These are phyloP conservation scores for Moniliella sp. DNA, from an alignment of 1,284 basidiomycete species.

Conservation along the genomic window DNA sequence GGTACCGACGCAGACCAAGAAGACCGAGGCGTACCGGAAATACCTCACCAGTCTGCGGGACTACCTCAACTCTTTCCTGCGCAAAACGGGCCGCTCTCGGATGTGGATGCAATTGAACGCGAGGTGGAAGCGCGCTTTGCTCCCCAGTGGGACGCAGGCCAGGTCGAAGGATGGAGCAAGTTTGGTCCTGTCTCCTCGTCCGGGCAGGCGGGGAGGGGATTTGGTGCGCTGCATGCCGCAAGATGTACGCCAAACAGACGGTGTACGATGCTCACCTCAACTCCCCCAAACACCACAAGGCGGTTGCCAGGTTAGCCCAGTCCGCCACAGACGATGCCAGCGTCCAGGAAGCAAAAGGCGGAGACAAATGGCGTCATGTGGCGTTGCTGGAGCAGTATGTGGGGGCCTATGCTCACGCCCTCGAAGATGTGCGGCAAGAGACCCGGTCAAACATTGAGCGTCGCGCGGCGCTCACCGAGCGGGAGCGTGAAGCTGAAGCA, in stretches of 20 bases:
- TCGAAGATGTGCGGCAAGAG: slow-evolving; percentile 12
- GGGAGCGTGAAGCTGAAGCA: slow-evolving; percentile 81
- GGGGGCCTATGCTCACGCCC: slow-evolving; percentile 6
- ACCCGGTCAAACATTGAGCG: slow-evolving; percentile 91
- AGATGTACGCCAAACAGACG: slow-evolving; percentile 81
- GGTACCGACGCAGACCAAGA: slow-evolving; percentile 16
- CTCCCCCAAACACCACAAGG: slow-evolving; percentile 83
- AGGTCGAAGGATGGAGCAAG: slow-evolving; percentile 53
- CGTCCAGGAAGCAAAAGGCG: slow-evolving; percentile 3
- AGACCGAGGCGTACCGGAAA: slow-evolving; percentile 14
- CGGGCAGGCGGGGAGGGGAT: slow-evolving; percentile 42
- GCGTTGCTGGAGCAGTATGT: slow-evolving; percentile 19
- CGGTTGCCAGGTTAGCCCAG: slow-evolving; percentile 49
- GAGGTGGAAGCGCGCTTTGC: slow-evolving; percentile 52
- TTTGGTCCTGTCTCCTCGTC: slow-evolving; percentile 21
- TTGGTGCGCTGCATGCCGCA: slow-evolving; percentile 87
- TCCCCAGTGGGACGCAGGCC: slow-evolving; percentile 53
- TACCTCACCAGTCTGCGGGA: slow-evolving; percentile 42
- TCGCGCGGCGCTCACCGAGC: slow-evolving; percentile 76
- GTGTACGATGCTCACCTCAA: slow-evolving; percentile 88
- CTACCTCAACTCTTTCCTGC: slow-evolving; percentile 67
- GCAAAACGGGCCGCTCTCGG: slow-evolving; percentile 62
- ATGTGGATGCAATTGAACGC: slow-evolving; percentile 50
- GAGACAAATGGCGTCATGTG: slow-evolving; percentile 12
- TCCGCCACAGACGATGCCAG: slow-evolving; percentile 26